Conservation (phyloP, 2,329 filamentous ascomycete species). For the Neofusicoccum ribis region DNA sequence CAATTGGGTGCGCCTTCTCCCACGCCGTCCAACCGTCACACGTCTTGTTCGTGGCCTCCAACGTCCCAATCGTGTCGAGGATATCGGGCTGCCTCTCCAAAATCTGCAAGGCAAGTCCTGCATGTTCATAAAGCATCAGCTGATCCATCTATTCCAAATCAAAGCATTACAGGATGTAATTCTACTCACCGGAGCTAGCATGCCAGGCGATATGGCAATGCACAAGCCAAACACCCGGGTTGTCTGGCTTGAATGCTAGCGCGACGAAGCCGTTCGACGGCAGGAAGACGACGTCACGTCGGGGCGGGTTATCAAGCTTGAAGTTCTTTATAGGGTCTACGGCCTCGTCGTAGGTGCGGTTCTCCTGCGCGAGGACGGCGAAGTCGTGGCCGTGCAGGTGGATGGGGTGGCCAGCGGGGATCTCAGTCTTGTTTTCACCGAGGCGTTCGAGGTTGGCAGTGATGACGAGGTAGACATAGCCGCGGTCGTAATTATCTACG, state of each 20-base stretch:
- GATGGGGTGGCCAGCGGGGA: conserved; percentile 31
- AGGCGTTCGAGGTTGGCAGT: conserved; percentile 21
- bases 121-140: too few relatives aligned
- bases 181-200: conserved; percentile 25
- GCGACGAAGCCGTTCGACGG: conserved; percentile 30
- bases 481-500: conserved; percentile 22
- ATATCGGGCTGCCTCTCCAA: conserved; percentile 33
- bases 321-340: conserved; percentile 42
- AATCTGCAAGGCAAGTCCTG: conserved; percentile 36
- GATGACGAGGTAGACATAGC: conserved; percentile 33
- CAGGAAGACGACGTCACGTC: too few relatives aligned
- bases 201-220: conserved; percentile 44
- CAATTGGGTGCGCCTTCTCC: conserved; percentile 9
- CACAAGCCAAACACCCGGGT: conserved; percentile 40
- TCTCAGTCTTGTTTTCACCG: conserved; percentile 15
- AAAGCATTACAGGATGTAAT: too few relatives aligned
- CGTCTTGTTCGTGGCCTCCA: conserved; percentile 4
- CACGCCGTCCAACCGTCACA: conserved; percentile 13
- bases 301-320: conserved; percentile 39
- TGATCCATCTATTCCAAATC: neutral
- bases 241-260: conserved; percentile 38
- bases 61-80: neutral
- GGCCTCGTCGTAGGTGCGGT: conserved; percentile 43
- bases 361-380: conserved; percentile 29
- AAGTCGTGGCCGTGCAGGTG: conserved; percentile 30